These are phyloP conservation scores for Casuarina cunninghamiana DNA, from an alignment of 306 rosid genomes.

Conservation along the genomic window DNA sequence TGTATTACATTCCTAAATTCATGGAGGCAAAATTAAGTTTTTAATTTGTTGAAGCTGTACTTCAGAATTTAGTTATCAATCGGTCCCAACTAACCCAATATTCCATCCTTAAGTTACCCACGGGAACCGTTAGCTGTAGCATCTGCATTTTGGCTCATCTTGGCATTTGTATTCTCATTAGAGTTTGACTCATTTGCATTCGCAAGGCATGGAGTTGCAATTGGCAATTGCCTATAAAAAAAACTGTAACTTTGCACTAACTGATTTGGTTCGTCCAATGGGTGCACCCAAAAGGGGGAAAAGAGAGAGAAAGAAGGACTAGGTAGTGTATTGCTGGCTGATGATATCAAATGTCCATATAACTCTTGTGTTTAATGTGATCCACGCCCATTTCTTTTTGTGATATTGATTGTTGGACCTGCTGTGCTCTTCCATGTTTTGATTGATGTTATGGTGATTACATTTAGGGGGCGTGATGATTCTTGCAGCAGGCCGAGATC, in stretches of 20 bases:
- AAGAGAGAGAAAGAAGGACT: not conserved
- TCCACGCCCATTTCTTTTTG: not conserved
- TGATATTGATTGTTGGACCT: not conserved
- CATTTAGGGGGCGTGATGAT: conserved; percentile 54
- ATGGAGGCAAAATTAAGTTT: not conserved
- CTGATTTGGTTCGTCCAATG: not conserved
- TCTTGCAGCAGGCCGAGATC: conserved; percentile 54
- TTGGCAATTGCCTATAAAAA: not conserved
- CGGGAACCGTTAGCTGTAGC: not conserved
- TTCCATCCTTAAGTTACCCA: not conserved
- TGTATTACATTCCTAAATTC: not conserved
- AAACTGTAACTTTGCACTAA: not conserved
- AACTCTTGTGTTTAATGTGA: not conserved
- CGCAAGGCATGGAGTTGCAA: not conserved
- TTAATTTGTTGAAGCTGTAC: not conserved
- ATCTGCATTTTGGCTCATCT: not conserved
- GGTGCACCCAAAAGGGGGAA: not conserved
- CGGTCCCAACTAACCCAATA: not conserved
- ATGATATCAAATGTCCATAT: not conserved
- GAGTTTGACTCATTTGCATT: not conserved
- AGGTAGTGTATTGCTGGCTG: not conserved
- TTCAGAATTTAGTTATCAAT: not conserved
- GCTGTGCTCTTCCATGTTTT: not conserved
- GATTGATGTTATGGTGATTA: conserved; percentile 20
- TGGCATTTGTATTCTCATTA: not conserved